A percentile compares a stretch with the other conserved stretches of the same genome.
Conservation (phyloP, 345 rosid species). For the Gossypium ekmanianum region DNA sequence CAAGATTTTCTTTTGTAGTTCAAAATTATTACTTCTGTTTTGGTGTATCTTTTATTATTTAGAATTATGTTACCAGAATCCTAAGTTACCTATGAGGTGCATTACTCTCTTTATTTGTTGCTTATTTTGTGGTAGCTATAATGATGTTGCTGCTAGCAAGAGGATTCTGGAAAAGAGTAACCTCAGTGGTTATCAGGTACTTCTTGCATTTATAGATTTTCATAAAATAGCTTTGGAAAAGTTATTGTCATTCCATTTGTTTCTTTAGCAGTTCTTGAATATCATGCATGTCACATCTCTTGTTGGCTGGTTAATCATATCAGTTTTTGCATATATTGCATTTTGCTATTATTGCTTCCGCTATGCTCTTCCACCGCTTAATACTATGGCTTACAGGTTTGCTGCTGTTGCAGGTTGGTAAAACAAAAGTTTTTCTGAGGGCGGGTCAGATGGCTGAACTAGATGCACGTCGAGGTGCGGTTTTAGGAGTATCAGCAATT, state of each 20-base stretch:
- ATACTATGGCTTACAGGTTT: conserved; percentile 15
- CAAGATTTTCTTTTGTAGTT: conserved; percentile 7
- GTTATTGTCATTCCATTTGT: neutral
- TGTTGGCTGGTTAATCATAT: neutral
- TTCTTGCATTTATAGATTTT: neutral
- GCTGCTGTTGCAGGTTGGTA: conserved; percentile 61
- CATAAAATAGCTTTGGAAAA: neutral
- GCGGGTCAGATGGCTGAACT: conserved; percentile 99
- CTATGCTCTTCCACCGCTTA: neutral
- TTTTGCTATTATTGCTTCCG: neutral
- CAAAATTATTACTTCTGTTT: conserved; percentile 2
- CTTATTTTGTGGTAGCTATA: conserved; percentile 37
- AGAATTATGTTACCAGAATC: conserved; percentile 3
- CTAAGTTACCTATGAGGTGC: conserved; percentile 7
- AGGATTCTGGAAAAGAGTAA: conserved; percentile 68
- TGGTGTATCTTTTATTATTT: conserved; percentile 1
- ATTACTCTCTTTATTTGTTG: conserved; percentile 15
- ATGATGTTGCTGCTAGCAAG: conserved; percentile 77
- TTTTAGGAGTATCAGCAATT: conserved; percentile 73
- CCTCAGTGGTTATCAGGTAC: conserved; percentile 82
- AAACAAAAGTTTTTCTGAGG: conserved; percentile 88
- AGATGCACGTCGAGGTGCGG: conserved; percentile 70
- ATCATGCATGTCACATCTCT: neutral
- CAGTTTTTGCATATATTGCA: conserved; percentile 12
- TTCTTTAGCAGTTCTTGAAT: neutral